Evolutionary conservation across 1,284 basidiomycete genomes (phyloP).

Genomic region (Ceratobasidium theobromae): DNA sequence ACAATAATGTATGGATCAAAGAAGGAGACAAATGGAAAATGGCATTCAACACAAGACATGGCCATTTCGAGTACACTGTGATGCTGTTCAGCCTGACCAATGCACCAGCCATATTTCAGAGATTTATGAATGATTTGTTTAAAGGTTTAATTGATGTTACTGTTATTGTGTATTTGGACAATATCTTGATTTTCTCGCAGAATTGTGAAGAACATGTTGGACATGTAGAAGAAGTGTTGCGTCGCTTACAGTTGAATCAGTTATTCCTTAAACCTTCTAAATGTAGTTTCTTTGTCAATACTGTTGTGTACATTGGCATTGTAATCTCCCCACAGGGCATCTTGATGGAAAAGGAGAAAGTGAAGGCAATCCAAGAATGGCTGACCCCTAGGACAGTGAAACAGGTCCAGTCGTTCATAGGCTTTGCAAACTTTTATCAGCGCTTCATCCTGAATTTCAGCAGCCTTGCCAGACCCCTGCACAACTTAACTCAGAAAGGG

Average conservation of each 20-base stretch:
- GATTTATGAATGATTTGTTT: conserved; percentile 27
- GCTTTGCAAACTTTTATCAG: too few relatives aligned
- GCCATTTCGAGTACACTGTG: conserved; percentile 43
- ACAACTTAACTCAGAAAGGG: conserved; percentile 36
- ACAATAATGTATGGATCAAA: background rate
- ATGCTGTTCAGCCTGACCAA: conserved; percentile 45
- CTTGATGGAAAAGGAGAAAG: conserved; percentile 40
- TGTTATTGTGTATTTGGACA: conserved; percentile 38
- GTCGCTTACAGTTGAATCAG: background rate
- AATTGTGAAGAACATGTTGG: background rate
- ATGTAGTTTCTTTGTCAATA: background rate
- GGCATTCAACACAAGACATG: conserved; percentile 42
- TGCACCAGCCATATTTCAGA: conserved; percentile 41
- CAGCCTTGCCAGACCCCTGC: conserved; percentile 39
- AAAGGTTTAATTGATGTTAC: conserved; percentile 32
- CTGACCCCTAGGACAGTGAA: too few relatives aligned
- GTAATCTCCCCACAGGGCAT: background rate
- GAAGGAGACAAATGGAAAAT: conserved; percentile 6
- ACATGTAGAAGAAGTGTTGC: conserved; percentile 2
- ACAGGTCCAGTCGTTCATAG: too few relatives aligned
- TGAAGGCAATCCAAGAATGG: conserved; percentile 40
- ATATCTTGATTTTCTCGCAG: background rate
- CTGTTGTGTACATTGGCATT: background rate
- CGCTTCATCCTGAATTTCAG: conserved; percentile 41
- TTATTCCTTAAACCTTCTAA: conserved; percentile 4